Evolutionary conservation across 202 grass and related monocot genomes (phyloP).

Genomic region (Brachypodium distachyon): DNA sequence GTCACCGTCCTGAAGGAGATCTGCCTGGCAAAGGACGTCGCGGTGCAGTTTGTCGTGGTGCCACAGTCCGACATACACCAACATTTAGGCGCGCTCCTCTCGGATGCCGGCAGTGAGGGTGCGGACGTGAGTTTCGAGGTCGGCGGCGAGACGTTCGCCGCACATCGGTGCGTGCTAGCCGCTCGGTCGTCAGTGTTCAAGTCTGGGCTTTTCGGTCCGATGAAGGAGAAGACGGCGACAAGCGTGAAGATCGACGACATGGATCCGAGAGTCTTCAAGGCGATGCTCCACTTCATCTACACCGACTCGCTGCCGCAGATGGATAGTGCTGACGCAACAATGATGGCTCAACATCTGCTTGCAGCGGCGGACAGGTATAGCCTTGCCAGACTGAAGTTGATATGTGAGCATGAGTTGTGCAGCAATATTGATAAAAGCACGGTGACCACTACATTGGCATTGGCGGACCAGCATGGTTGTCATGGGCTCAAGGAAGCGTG

Average conservation of each 20-base stretch:
- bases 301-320: background rate
- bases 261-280: background rate
- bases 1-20: background rate
- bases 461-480: background rate
- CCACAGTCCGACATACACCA: background rate
- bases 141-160: background rate
- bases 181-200: background rate
- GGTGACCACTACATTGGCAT: background rate
- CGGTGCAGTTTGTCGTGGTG: background rate
- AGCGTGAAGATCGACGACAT: background rate
- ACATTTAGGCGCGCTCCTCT: background rate
- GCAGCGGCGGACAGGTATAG: background rate
- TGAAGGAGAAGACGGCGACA: background rate
- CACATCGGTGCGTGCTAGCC: background rate
- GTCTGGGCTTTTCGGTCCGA: background rate
- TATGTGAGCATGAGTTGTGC: background rate
- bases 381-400: background rate
- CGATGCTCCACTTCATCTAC: background rate
- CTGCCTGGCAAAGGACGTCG: background rate
- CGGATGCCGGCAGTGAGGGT: background rate
- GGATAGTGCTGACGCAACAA: background rate
- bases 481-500: background rate
- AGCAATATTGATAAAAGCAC: background rate
- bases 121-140: background rate
- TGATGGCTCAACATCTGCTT: background rate